Evolutionary conservation across 2,329 filamentous ascomycete genomes (phyloP), one percentile per base, ranked within the genome.

Genomic region (Stachybotrys chlorohalonatus): DNA sequence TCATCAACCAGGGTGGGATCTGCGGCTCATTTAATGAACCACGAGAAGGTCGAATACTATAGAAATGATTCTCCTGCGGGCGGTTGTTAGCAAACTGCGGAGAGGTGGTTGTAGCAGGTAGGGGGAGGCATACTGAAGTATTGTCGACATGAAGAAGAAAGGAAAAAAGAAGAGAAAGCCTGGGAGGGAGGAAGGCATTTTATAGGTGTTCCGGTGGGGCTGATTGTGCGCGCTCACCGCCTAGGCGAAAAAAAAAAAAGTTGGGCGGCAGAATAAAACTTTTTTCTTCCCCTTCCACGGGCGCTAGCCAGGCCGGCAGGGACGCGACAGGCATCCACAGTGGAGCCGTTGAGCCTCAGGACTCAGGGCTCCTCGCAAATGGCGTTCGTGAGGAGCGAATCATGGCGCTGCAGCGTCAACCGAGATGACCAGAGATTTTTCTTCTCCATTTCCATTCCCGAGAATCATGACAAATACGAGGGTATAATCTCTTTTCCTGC

Each of bases 1-100:
- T 95, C 90, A 94, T 95, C 90, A 89, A 88, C 89, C 89, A 90
- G 89, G 88, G 85, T 93, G 83, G 84, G 84, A 83, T 90, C 87
- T 93, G 87, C 90, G 83, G 89, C 91, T 95, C 81, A 80, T 87
- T 82, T 91, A 82, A 84, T 84, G 83, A 93, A 87, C 85, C 90
- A 87, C 94, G 89, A 90, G 85, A 81, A 80, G 82, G 87, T 91
- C 85, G 85, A 89, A 81, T 86, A 92, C 90, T 96, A 91, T 92
- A 95, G 88, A 95, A 95, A 89, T 90, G 89, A 93, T 93, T 92
- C 89, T 90, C 75, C 70, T 78, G 70, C 60, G 61, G 62, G 46
- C 39, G 55, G 54, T 58, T 55, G 60, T 66, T 61, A 67, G 63
- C 56, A 58, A 56, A 8, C 32, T 52, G 15, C 45, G 11, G 31